Evolutionary conservation across 2,329 filamentous ascomycete species (phyloP), one percentile per base, ranked within the genome.

Genomic region (Domatiomyces globalis): DNA sequence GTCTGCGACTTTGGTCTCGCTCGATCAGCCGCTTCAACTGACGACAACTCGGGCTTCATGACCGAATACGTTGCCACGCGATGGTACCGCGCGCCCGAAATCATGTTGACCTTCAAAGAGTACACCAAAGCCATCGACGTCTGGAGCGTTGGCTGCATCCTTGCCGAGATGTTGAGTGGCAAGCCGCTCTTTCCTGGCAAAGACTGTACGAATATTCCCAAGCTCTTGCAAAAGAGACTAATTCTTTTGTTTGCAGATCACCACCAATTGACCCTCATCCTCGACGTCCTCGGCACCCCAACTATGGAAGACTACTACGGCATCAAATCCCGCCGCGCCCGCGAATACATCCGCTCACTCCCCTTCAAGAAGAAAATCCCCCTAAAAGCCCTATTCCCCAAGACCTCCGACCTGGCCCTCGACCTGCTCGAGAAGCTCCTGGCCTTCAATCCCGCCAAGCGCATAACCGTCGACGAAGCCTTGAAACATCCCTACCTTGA

Each of bases 281-380:
- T 98, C 60, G 92, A 98, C 63, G 90, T 98, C 49, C 84, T 98
- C 54, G 92, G 92, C 58, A 98, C 92, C 2, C 92, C 92, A 2
- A 98, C 92, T 10, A 98, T 98, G 92, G 92, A 98, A 69, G 92
- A 98, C 68, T 98, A 98, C 78, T 98, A 98, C 63, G 92, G 92
- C 59, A 98, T 98, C 79, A 98, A 98, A 74, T 96, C 92, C 50
- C 85, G 92, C 59, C 87, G 92, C 64, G 92, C 92, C 48, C 81
- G 92, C 58, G 92, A 98, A 72, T 98, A 98, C 73, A 98, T 98
- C 66, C 87, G 92, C 56, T 95, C 89, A 50, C 79, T 96, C 46
- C 90, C 92, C 17, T 96, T 96, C 77, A 96, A 96, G 81, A 96
- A 96, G 83, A 96, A 96, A 81, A 94, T 96, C 46, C 89, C 92